Conservation (phyloP, 768 basidiomycete genomes). For the Amanita polypyramis region DNA sequence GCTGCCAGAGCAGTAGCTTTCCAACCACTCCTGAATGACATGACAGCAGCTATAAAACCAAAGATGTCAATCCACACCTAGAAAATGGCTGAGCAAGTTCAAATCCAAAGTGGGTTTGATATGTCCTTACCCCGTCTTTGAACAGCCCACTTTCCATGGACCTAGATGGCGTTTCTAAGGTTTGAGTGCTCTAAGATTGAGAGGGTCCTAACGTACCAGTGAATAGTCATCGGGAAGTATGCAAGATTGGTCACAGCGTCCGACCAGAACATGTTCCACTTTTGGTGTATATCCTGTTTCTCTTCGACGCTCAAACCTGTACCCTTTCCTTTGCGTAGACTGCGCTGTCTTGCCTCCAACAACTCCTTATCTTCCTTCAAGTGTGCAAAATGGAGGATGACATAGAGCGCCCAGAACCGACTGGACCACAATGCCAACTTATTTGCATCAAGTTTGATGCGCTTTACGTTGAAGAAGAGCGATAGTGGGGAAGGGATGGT, state of each 20-base stretch:
- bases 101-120: neutral
- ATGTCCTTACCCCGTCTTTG: conserved; percentile 42
- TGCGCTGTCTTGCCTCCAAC: conserved; percentile 41
- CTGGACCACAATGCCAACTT: conserved; percentile 59
- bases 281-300: conserved; percentile 41
- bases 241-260: conserved; percentile 64
- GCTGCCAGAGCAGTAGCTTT: conserved; percentile 48
- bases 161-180: conserved; percentile 28
- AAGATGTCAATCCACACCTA: conserved; percentile 33
- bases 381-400: conserved; percentile 67
- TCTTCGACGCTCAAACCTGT: conserved; percentile 36
- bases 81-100: neutral
- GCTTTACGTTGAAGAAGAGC: conserved; percentile 29
- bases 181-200: neutral
- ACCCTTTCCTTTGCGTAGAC: conserved; percentile 48
- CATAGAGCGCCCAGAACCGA: conserved; percentile 75
- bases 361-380: conserved; percentile 57
- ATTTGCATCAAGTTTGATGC: conserved; percentile 34
- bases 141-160: conserved; percentile 61
- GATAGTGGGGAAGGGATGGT: conserved; percentile 36
- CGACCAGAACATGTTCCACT: conserved; percentile 62
- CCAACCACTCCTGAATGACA: conserved; percentile 64
- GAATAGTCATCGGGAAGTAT: conserved; percentile 75
- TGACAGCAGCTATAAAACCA: conserved; percentile 39
- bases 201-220: conserved; percentile 48